Percentiles rank a stretch among this genome's conserved stretches.
Conservation (phyloP, 208 protist species). For the Leishmania tropica region DNA sequence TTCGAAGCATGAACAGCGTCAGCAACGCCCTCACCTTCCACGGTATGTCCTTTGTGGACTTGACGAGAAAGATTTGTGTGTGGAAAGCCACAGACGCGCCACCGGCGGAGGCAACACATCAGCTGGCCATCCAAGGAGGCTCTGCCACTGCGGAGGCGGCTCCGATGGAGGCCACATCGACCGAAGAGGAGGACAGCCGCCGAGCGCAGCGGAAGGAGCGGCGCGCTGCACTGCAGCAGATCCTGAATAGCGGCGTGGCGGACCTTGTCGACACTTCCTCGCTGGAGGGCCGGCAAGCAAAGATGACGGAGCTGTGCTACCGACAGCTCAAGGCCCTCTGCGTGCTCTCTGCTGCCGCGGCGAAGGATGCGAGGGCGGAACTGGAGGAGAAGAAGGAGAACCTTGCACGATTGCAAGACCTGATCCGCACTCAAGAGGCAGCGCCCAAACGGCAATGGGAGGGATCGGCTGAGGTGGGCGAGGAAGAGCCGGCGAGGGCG, state of each 20-base stretch:
- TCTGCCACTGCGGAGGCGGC: not conserved
- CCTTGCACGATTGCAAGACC: conserved; percentile 23
- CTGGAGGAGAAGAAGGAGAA: conserved; percentile 41
- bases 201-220: conserved; percentile 35
- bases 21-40: conserved; percentile 82
- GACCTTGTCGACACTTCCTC: conserved; percentile 29
- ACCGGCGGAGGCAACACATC: conserved; percentile 52
- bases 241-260: conserved; percentile 37
- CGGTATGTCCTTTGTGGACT: conserved; percentile 72
- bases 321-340: conserved; percentile 72
- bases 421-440: conserved; percentile 7
- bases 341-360: conserved; percentile 45
- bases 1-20: conserved; percentile 84
- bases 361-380: conserved; percentile 34
- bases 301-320: conserved; percentile 56
- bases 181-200: conserved; percentile 22
- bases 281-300: conserved; percentile 28
- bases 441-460: not conserved
- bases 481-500: conserved; percentile 4
- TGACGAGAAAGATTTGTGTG: conserved; percentile 59
- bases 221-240: conserved; percentile 43
- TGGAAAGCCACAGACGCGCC: conserved; percentile 81
- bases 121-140: conserved; percentile 56
- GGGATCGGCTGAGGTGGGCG: not conserved
- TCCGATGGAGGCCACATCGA: not conserved